phyloP scores from a whole-genome alignment of 345 rosid species.

The Mercurialis annua region DNA sequence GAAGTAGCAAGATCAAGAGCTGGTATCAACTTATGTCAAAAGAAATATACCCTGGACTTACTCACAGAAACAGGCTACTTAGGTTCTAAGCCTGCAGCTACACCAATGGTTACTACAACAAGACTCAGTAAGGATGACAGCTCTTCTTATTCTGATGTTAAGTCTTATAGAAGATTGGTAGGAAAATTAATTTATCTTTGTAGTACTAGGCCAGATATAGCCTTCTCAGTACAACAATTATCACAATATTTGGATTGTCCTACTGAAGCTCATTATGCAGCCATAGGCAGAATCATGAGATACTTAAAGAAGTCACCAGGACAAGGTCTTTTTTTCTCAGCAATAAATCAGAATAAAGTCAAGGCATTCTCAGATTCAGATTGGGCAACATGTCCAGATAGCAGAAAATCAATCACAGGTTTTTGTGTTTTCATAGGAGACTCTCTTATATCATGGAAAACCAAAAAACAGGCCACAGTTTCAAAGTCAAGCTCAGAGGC shows the following conservation, averaged over 20 bases:
- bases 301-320: neutral
- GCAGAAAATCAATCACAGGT: too few relatives aligned
- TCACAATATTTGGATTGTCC: too few relatives aligned
- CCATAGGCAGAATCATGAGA: neutral
- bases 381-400: too few relatives aligned
- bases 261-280: neutral
- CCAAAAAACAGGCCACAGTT: neutral
- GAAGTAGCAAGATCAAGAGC: neutral
- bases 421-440: neutral
- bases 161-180: neutral
- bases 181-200: neutral
- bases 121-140: too few relatives aligned
- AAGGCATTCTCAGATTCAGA: neutral
- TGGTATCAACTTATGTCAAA: neutral
- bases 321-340: neutral
- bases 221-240: too few relatives aligned
- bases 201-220: too few relatives aligned
- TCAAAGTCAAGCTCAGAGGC: too few relatives aligned
- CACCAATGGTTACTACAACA: neutral
- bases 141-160: too few relatives aligned
- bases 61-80: neutral
- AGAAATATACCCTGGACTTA: neutral
- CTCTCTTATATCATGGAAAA: neutral
- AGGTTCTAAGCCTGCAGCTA: neutral
- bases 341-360: neutral